These are phyloP conservation scores for Melampsora larici-populina DNA, from an alignment of 1,284 basidiomycete species.

Conservation along the genomic window DNA sequence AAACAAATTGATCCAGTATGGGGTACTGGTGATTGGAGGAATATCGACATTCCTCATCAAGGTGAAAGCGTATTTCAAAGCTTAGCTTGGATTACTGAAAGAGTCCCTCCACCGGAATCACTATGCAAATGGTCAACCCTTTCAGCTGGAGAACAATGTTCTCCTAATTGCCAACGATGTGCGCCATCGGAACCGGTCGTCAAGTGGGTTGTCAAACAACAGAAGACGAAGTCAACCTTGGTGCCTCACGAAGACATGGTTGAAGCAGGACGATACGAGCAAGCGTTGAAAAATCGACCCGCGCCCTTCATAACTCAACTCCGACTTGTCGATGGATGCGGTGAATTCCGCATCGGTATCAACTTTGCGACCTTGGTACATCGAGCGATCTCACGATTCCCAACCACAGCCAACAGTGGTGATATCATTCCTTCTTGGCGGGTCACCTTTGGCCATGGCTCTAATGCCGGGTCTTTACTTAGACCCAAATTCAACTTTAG, in stretches of 20 bases:
- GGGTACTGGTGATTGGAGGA: constrained; percentile 68
- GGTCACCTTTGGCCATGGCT: constrained; percentile 71
- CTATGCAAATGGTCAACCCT: constrained; percentile 64
- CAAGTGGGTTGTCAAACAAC: constrained; percentile 59
- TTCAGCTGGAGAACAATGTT: constrained; percentile 38
- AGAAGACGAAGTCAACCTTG: constrained; percentile 53
- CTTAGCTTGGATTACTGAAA: constrained; percentile 79
- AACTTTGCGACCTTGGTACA: constrained; percentile 84
- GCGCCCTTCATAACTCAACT: constrained; percentile 83
- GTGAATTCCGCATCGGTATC: constrained; percentile 76
- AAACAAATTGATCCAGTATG: constrained; percentile 71
- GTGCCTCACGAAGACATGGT: constrained; percentile 72
- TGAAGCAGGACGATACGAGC: constrained; percentile 59
- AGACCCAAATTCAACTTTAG: constrained; percentile 63
- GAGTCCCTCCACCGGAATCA: constrained; percentile 69
- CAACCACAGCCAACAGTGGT: constrained; percentile 59
- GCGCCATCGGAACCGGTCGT: constrained; percentile 36
- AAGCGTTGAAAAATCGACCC: constrained; percentile 76
- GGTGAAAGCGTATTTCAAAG: constrained; percentile 70
- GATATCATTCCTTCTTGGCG: constrained; percentile 69
- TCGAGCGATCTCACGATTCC: constrained; percentile 76
- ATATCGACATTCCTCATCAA: constrained; percentile 80
- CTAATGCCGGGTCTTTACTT: constrained; percentile 56
- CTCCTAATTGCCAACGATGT: constrained; percentile 38
- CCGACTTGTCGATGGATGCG: constrained; percentile 63